These are phyloP conservation scores for Malassezia dermatis DNA, from an alignment of 1,284 basidiomycete species.

Conservation along the genomic window DNA sequence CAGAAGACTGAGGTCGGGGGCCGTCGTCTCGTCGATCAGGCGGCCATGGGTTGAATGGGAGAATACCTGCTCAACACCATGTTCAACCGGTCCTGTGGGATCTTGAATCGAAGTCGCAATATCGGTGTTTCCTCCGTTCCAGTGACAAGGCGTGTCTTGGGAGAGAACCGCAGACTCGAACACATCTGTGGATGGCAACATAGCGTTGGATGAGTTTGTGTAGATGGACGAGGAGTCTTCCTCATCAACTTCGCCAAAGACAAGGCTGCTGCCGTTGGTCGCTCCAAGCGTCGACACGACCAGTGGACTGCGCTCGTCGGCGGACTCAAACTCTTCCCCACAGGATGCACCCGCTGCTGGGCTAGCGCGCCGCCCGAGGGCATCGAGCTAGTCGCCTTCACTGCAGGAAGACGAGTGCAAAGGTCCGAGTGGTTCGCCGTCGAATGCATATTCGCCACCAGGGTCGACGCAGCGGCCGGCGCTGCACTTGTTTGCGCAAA, in stretches of 20 bases:
- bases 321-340: slow-evolving; percentile 18
- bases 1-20: neutral
- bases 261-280: slow-evolving; percentile 38
- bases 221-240: slow-evolving; percentile 16
- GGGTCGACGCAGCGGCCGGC: slow-evolving; percentile 27
- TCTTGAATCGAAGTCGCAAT: slow-evolving; percentile 28
- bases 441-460: slow-evolving; percentile 16
- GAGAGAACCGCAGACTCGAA: slow-evolving; percentile 12
- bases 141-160: slow-evolving; percentile 18
- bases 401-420: slow-evolving; percentile 46
- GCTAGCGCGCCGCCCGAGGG: slow-evolving; percentile 23
- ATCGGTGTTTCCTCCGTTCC: slow-evolving; percentile 20
- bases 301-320: slow-evolving; percentile 5
- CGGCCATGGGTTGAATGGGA: neutral
- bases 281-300: slow-evolving; percentile 19
- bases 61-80: neutral
- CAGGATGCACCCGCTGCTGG: slow-evolving; percentile 40
- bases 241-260: slow-evolving; percentile 13
- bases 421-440: slow-evolving; percentile 20
- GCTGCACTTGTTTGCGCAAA: slow-evolving; percentile 21
- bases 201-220: slow-evolving; percentile 16
- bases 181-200: slow-evolving; percentile 16
- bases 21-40: neutral
- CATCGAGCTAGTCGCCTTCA: slow-evolving; percentile 38
- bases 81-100: slow-evolving; percentile 10